Conservation (phyloP, 495 filamentous ascomycete genomes). For the Aspergillus saccharolyticus region DNA sequence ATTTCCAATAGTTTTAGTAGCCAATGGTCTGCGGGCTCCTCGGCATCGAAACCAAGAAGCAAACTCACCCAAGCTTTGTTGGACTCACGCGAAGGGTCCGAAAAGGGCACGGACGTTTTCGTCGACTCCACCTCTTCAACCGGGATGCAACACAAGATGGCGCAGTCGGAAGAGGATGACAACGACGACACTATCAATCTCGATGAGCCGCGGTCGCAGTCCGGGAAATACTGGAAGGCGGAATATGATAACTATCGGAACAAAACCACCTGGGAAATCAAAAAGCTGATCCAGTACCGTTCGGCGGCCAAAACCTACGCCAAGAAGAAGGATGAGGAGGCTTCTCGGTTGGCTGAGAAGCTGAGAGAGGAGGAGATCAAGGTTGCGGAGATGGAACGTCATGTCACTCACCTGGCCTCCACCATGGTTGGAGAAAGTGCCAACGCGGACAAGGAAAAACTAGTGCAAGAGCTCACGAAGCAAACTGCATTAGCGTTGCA, state of each 20-base stretch:
- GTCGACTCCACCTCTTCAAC: slow-evolving; percentile 13
- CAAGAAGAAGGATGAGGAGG: slow-evolving; percentile 80
- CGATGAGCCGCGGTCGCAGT: slow-evolving; percentile 73
- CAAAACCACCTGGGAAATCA: slow-evolving; percentile 73
- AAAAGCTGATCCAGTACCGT: slow-evolving; percentile 72
- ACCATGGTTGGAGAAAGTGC: slow-evolving; percentile 46
- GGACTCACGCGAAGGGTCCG: slow-evolving; percentile 39
- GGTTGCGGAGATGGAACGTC: slow-evolving; percentile 48
- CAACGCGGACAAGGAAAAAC: slow-evolving; percentile 42
- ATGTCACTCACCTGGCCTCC: slow-evolving; percentile 55
- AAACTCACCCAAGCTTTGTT: slow-evolving; percentile 44
- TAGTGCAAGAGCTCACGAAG: slow-evolving; percentile 56
- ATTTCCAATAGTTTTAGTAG: slow-evolving; percentile 59
- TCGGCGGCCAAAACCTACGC: slow-evolving; percentile 84
- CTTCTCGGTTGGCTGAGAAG: slow-evolving; percentile 63
- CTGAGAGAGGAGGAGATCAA: slow-evolving; percentile 60
- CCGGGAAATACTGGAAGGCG: slow-evolving; percentile 90
- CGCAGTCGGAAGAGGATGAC: slow-evolving; percentile 19
- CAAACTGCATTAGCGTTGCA: slow-evolving; percentile 63
- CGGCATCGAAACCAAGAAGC: slow-evolving; percentile 38
- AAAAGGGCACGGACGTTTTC: slow-evolving; percentile 18
- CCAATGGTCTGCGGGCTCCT: slow-evolving; percentile 55
- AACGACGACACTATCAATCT: slow-evolving; percentile 72
- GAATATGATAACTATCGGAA: slow-evolving; percentile 79
- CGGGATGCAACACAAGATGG: slow-evolving; percentile 10